Evolutionary conservation across 805 yeast genomes (phyloP).

Genomic region (Wickerhamomyces ciferrii): DNA sequence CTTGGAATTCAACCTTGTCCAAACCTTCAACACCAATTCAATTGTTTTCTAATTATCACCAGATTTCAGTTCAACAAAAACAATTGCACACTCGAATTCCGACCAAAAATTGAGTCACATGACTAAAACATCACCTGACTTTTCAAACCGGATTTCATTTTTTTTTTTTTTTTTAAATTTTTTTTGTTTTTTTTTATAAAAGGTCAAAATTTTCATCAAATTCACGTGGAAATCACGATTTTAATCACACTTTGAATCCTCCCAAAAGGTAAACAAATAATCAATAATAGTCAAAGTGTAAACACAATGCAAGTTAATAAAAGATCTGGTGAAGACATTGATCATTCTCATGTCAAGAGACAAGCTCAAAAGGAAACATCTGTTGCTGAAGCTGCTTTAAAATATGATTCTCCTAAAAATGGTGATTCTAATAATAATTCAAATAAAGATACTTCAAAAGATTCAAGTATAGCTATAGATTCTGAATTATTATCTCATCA

Average conservation of each 20-base stretch:
- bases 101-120: no score
- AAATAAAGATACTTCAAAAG: background rate
- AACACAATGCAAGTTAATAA: slow-evolving; percentile 11
- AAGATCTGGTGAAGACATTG: slow-evolving; percentile 3
- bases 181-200: no score
- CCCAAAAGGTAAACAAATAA: background rate
- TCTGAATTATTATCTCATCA: slow-evolving; percentile 16
- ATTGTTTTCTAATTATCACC: no score
- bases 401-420: background rate
- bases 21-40: no score
- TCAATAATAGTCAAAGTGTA: background rate
- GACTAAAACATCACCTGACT: no score
- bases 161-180: no score
- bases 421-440: background rate
- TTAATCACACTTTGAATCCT: background rate
- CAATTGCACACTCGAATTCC: no score
- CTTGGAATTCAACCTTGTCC: no score
- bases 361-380: background rate
- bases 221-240: slow-evolving; percentile 23
- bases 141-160: no score
- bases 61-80: no score
- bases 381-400: slow-evolving; percentile 5
- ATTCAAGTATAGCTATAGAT: slow-evolving; percentile 15
- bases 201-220: background rate
- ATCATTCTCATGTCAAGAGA: background rate